These are phyloP conservation scores for Pseudocercospora ulei DNA, from an alignment of 2,329 filamentous ascomycete species.

Conservation along the genomic window DNA sequence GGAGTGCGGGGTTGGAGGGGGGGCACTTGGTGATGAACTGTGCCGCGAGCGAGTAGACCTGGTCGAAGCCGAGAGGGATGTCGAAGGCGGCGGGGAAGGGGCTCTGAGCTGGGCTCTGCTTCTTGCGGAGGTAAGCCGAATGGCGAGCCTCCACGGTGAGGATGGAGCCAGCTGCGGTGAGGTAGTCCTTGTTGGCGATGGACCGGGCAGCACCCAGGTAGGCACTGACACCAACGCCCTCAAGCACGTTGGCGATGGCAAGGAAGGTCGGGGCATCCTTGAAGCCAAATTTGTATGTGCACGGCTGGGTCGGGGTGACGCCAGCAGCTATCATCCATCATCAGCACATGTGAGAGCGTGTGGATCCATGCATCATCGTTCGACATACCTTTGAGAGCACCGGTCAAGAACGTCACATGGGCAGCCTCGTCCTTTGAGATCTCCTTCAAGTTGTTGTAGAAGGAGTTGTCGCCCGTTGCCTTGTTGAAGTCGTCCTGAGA, in stretches of 20 bases:
- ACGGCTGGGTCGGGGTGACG: constrained; percentile 45
- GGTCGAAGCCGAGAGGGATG: constrained; percentile 49
- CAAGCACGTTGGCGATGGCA: constrained; percentile 46
- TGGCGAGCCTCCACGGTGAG: constrained; percentile 57
- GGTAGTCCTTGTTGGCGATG: constrained; percentile 49
- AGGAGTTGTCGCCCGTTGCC: constrained; percentile 43
- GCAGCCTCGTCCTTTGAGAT: constrained; percentile 50
- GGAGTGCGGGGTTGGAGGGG: constrained; percentile 41
- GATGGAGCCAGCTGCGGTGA: constrained; percentile 54
- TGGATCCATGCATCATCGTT: not conserved
- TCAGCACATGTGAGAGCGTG: not conserved
- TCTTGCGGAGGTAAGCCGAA: constrained; percentile 47
- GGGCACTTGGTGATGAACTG: constrained; percentile 53
- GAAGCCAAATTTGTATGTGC: constrained; percentile 47
- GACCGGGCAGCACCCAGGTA: constrained; percentile 54
- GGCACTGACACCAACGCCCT: constrained; percentile 50
- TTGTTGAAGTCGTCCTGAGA: constrained; percentile 44
- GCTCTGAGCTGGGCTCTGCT: constrained; percentile 29
- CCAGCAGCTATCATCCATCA: constrained; percentile 34
- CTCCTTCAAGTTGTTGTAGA: constrained; percentile 51
- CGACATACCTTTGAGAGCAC: constrained; percentile 31
- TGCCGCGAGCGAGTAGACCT: constrained; percentile 55
- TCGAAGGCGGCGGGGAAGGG: constrained; percentile 55
- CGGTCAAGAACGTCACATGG: constrained; percentile 50
- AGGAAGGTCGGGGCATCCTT: constrained; percentile 41